Base-by-base conservation (phyloP, 169 alveolate genomes). In the Besnoitia besnoiti region DNA sequence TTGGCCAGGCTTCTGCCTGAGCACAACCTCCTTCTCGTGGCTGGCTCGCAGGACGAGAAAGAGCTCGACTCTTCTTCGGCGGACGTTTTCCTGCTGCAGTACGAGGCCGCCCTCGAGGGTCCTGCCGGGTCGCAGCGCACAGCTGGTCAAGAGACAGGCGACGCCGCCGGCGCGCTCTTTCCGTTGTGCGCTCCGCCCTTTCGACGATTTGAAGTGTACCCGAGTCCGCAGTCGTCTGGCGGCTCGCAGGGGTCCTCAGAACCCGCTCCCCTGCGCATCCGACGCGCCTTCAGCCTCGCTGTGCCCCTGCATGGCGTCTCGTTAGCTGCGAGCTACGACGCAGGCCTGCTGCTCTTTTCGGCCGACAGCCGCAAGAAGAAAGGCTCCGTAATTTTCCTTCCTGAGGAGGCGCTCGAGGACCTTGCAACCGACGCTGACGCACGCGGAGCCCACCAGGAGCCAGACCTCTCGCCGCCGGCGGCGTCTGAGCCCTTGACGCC, bases 1-100 rank as follows among this genome's bases (percentile, higher is more conserved):
- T 0, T 73, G 10, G 82, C 82, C 82, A 73, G 82, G n/a, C 47
- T 73, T n/a, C 5, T 73, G 44, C 82, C 82, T 39, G 82, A 73
- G 46, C 46, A 73, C 46, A 42, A 42, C 24, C 46, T 73, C n/a
- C 82, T 73, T 19, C 82, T 73, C 8, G 82, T 73, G 12, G 39
- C 39, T 19, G 82, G 47, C 10, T 10, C 3, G 10, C 39, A 16
- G 2, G 82, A 73, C 24, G 82, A 73, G 46, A 7, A n/a, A 39
- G 8, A 10, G 27, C 82, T 37, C 14, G 30, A 35, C 24, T 30
- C 82, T 21, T 24, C 44, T 42, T n/a, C 47, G 82, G 82, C 27
- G 14, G 82, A 73, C 46, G 46, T 35, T 73, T 73, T 73, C 46
- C 82, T 73, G 19, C 12, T 73, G 47, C 82, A 73, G 82, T 73